These are phyloP conservation scores for Aureobasidium sp. DNA, from an alignment of 2,329 filamentous ascomycete genomes.

Conservation along the genomic window DNA sequence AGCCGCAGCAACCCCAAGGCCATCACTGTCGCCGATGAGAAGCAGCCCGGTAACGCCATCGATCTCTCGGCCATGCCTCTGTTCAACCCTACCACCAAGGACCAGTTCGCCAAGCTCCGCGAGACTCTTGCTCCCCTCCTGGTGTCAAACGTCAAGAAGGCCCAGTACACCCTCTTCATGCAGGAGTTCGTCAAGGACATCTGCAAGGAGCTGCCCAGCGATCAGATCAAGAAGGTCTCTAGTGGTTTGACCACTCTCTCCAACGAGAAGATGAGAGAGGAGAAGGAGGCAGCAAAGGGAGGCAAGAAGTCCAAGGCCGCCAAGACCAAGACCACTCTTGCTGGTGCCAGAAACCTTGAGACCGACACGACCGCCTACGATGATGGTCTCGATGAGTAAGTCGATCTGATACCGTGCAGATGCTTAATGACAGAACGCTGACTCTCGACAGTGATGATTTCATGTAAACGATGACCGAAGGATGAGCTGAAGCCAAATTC, in stretches of 20 bases:
- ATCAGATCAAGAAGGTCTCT: constrained; percentile 94
- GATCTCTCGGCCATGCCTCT: constrained; percentile 74
- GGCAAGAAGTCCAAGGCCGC: constrained; percentile 96
- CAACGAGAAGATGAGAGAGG: constrained; percentile 98
- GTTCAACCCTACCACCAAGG: constrained; percentile 84
- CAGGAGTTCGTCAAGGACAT: constrained; percentile 87
- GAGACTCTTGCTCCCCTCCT: constrained; percentile 75
- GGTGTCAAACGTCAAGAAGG: constrained; percentile 68
- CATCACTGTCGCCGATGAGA: constrained; percentile 59
- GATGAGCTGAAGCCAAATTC: background rate
- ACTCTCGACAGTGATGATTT: constrained; percentile 56
- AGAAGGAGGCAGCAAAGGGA: constrained; percentile 88
- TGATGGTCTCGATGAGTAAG: constrained; percentile 75
- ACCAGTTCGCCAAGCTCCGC: constrained; percentile 74
- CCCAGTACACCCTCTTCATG: constrained; percentile 82
- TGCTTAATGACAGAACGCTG: constrained; percentile 13
- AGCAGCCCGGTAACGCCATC: constrained; percentile 69
- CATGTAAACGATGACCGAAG: constrained; percentile 49
- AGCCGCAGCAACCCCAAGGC: constrained; percentile 61
- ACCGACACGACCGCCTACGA: constrained; percentile 74
- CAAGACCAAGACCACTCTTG: constrained; percentile 85
- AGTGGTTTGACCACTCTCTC: constrained; percentile 79
- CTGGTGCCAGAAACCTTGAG: constrained; percentile 53
- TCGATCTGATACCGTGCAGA: constrained; percentile 24
- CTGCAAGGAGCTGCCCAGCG: constrained; percentile 76